Base-by-base conservation (phyloP, 2,329 filamentous ascomycete genomes). In the Beauveria sp. region DNA sequence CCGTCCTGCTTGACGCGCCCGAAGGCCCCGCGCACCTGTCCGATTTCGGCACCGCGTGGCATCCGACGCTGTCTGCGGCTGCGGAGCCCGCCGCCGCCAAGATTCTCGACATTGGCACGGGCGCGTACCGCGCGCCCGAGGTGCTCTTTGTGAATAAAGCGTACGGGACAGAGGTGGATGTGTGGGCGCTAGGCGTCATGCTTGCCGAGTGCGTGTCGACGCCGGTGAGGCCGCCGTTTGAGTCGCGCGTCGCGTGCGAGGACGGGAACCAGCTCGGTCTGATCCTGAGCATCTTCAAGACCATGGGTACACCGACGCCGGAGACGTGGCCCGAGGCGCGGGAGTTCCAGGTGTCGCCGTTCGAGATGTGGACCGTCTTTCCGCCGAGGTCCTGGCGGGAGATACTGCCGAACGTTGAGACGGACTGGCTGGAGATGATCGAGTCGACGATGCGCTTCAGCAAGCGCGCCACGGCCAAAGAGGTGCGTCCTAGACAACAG, bases 1-100 rank as follows among this genome's bases (percentile, higher is more conserved):
- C 96, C 58, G 82, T 99, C 42, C 79, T 97, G 9, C 81, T 96
- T 51, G 77, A 81, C 47, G 85, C 87, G 0, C 77, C 82, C 0
- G 77, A 81, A 6, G 90, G 89, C 0, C 89, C 91, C 5, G 90
- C 90, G 3, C 89, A 87, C 67, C 80, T 99, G 2, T 86, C 91
- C 42, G 95, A 99, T 73, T 98, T 99, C 75, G 93, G 95, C 56
- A 96, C 95, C 45, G 86, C 93, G 9, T 97, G 92, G 92, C 86
- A 88, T 66, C 83, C 88, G 3, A 73, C 79, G 12, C 68, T 82
- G 62, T 80, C 84, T 5, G 74, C 78, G 24, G 74, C 76, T 3
- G 81, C 83, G 16, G 95, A 99, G 71, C 81, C 87, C 0, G 78
- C 85, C 1, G 72, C 84, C 59, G 69, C 79, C 60, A 98, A 98